phyloP scores from a whole-genome alignment of 2,329 filamentous ascomycete genomes.

The Talaromyces sp. region DNA sequence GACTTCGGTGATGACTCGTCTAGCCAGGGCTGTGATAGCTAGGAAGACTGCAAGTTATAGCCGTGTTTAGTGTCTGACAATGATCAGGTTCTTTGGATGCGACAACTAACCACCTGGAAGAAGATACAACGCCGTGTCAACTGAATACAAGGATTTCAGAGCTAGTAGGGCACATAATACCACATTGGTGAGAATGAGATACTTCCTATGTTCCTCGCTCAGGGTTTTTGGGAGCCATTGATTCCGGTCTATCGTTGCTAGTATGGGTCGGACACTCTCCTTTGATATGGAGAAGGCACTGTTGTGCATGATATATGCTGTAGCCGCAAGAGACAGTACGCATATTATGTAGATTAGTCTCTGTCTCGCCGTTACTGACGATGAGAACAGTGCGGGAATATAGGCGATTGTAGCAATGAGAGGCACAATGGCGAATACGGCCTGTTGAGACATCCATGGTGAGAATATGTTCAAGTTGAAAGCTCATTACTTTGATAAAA shows the following conservation, averaged over 20 bases:
- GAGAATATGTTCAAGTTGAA: neutral
- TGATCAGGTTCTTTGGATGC: neutral
- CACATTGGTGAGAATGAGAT: slow-evolving; percentile 9
- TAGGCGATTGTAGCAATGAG: slow-evolving; percentile 34
- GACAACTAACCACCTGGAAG: slow-evolving; percentile 39
- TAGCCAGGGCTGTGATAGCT: slow-evolving; percentile 32
- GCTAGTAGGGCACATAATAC: slow-evolving; percentile 32
- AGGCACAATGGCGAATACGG: slow-evolving; percentile 41
- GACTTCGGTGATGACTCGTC: slow-evolving; percentile 39
- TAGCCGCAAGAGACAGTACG: slow-evolving; percentile 38
- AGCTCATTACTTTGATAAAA: neutral
- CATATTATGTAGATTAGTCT: slow-evolving; percentile 34
- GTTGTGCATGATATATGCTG: slow-evolving; percentile 40
- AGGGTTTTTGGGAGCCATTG: neutral
- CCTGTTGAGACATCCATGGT: slow-evolving; percentile 24
- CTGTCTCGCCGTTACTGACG: slow-evolving; percentile 23
- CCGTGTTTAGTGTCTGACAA: neutral
- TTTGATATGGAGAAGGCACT: slow-evolving; percentile 27
- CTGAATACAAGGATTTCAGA: slow-evolving; percentile 29
- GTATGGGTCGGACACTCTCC: neutral
- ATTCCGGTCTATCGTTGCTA: neutral
- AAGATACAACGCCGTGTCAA: slow-evolving; percentile 30
- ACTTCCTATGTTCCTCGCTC: neutral
- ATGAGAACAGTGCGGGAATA: slow-evolving; percentile 33
- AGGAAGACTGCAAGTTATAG: slow-evolving; percentile 33